Conservation (phyloP, 495 filamentous ascomycete genomes). For the Poronia punctata region DNA sequence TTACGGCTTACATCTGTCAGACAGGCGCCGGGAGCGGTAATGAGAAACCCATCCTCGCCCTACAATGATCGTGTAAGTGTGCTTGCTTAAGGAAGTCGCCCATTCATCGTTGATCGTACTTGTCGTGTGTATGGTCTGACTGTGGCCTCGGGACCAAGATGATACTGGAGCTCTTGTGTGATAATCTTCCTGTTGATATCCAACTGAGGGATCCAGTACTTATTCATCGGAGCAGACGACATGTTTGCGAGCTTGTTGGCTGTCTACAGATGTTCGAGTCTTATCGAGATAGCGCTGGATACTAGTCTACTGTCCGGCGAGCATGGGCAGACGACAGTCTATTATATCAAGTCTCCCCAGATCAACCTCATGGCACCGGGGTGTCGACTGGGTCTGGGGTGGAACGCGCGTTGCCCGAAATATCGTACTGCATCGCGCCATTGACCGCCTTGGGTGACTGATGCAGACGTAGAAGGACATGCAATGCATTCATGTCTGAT, state of each 20-base stretch:
- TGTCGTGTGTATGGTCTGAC: constrained; percentile 48
- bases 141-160: constrained; percentile 47
- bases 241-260: constrained; percentile 21
- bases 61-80: constrained; percentile 28
- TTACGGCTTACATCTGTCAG: constrained; percentile 45
- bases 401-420: constrained; percentile 1
- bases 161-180: constrained; percentile 49
- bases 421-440: constrained; percentile 6
- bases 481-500: constrained; percentile 17
- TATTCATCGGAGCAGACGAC: constrained; percentile 40
- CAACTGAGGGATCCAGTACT: constrained; percentile 50
- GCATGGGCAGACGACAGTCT: constrained; percentile 1
- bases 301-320: not conserved
- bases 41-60: constrained; percentile 52
- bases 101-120: constrained; percentile 28
- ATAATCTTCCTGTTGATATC: constrained; percentile 54
- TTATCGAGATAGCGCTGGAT: constrained; percentile 5
- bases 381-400: constrained; percentile 2
- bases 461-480: constrained; percentile 16
- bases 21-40: constrained; percentile 47
- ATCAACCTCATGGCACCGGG: constrained; percentile 5
- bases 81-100: constrained; percentile 8
- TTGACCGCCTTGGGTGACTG: constrained; percentile 6
- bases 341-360: constrained; percentile 8
- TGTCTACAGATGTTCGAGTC: constrained; percentile 1